Percentiles rank a stretch among this genome's conserved stretches.
Evolutionary conservation across 139 green algal genomes (phyloP).

Genomic region (Raphidocelis subcapitata): DNA sequence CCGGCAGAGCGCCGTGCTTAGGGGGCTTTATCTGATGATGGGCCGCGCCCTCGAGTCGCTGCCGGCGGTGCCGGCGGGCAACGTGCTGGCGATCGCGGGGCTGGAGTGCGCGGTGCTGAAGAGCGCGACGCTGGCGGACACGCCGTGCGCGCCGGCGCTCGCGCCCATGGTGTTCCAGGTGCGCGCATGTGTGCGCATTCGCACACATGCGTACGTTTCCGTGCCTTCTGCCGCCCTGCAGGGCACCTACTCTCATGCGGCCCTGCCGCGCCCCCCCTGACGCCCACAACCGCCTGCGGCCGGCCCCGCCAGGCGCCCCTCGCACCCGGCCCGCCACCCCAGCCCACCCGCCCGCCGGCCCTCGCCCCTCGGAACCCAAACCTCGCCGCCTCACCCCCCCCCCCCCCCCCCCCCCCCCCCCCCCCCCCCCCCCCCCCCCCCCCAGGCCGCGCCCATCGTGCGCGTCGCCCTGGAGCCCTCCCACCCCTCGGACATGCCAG

Average conservation of each 20-base stretch:
- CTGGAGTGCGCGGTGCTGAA: constrained; percentile 88
- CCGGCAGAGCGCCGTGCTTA: constrained; percentile 44
- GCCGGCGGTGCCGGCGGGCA: constrained; percentile 81
- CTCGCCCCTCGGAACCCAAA: too few relatives aligned
- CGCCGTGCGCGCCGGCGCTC: constrained; percentile 69
- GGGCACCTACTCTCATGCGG: too few relatives aligned
- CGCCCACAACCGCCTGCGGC: too few relatives aligned
- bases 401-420: too few relatives aligned
- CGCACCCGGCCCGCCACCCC: too few relatives aligned
- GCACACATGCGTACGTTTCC: too few relatives aligned
- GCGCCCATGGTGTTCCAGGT: constrained; percentile 91
- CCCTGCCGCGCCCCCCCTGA: too few relatives aligned
- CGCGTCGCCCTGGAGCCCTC: constrained; percentile 92
- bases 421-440: not conserved
- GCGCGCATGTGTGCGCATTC: constrained; percentile 15
- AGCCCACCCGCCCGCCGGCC: too few relatives aligned
- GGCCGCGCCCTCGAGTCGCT: constrained; percentile 61
- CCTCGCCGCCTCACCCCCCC: too few relatives aligned
- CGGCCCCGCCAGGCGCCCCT: too few relatives aligned
- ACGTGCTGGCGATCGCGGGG: constrained; percentile 84
- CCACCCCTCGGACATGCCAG: constrained; percentile 72
- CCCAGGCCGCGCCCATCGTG: constrained; percentile 81
- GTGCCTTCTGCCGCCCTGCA: too few relatives aligned
- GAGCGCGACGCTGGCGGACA: constrained; percentile 84
- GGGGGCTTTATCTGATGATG: constrained; percentile 96